Conservation (phyloP, 225 moss, liverwort and hornwort genomes). For the Climacium dendroides region DNA sequence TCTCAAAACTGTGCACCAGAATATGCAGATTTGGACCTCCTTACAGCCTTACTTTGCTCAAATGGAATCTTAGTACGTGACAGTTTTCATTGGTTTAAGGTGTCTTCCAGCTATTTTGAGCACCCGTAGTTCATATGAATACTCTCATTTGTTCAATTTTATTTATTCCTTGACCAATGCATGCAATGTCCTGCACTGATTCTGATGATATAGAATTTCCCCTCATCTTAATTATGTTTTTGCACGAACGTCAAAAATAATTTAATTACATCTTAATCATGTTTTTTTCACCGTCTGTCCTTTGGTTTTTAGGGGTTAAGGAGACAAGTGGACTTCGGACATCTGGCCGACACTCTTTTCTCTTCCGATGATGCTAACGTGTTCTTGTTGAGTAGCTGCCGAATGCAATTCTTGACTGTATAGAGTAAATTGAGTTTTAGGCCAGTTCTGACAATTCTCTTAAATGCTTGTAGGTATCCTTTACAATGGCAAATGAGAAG, state of each 20-base stretch:
- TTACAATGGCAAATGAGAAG: constrained; percentile 36
- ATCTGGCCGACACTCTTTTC: neutral
- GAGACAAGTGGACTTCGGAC: neutral
- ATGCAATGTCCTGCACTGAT: neutral
- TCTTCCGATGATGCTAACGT: neutral
- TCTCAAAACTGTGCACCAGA: neutral
- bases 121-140: neutral
- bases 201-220: neutral
- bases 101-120: neutral
- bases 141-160: neutral
- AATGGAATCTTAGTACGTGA: neutral
- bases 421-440: neutral
- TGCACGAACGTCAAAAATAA: no score
- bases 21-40: neutral
- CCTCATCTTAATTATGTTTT: neutral
- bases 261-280: neutral
- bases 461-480: neutral
- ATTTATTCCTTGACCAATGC: neutral
- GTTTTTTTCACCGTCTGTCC: no score
- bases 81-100: neutral
- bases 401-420: neutral
- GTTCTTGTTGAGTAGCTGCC: neutral
- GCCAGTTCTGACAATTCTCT: neutral
- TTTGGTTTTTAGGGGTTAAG: neutral
- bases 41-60: neutral